phyloP scores from a whole-genome alignment of 192 early-diverging fungal genomes.

The Entophlyctis helioformis region DNA sequence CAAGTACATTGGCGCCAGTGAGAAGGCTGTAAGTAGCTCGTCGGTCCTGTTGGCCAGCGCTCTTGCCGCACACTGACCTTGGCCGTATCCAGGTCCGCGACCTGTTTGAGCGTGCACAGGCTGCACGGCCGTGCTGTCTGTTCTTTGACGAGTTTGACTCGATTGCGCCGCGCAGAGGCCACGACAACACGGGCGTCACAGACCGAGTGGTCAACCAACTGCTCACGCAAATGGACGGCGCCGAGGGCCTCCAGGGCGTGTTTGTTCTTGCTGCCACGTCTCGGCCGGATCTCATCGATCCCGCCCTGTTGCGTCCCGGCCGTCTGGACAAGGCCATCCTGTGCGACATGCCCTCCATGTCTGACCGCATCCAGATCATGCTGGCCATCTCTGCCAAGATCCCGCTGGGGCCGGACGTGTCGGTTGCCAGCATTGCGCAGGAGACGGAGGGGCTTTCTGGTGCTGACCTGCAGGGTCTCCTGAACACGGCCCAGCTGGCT shows the following conservation, averaged over 20 bases:
- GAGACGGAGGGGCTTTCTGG: constrained; percentile 70
- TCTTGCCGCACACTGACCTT: constrained; percentile 1
- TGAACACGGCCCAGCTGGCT: constrained; percentile 86
- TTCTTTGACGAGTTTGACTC: constrained; percentile 99
- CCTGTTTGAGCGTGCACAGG: constrained; percentile 85
- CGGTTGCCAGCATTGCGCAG: constrained; percentile 50
- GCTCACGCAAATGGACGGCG: constrained; percentile 97
- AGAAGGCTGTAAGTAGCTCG: constrained; percentile 59
- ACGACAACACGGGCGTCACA: constrained; percentile 96
- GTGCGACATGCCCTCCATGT: constrained; percentile 65
- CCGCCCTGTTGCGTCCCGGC: constrained; percentile 75
- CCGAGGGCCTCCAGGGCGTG: constrained; percentile 88
- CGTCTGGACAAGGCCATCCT: constrained; percentile 73
- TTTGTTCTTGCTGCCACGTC: constrained; percentile 93
- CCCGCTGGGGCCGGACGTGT: constrained; percentile 42
- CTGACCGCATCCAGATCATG: constrained; percentile 74
- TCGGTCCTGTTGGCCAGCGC: background rate
- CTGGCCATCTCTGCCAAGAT: constrained; percentile 60
- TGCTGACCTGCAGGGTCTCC: constrained; percentile 87
- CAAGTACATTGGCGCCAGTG: constrained; percentile 98
- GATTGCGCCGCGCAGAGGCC: constrained; percentile 92
- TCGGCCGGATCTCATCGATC: constrained; percentile 75
- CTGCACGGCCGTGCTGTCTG: constrained; percentile 85
- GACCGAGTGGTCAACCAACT: constrained; percentile 98
- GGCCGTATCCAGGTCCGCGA: constrained; percentile 67